Evolutionary conservation across 2,329 filamentous ascomycete genomes (phyloP), one percentile per base, ranked within the genome.

Genomic region (Aureobasidium vineae): DNA sequence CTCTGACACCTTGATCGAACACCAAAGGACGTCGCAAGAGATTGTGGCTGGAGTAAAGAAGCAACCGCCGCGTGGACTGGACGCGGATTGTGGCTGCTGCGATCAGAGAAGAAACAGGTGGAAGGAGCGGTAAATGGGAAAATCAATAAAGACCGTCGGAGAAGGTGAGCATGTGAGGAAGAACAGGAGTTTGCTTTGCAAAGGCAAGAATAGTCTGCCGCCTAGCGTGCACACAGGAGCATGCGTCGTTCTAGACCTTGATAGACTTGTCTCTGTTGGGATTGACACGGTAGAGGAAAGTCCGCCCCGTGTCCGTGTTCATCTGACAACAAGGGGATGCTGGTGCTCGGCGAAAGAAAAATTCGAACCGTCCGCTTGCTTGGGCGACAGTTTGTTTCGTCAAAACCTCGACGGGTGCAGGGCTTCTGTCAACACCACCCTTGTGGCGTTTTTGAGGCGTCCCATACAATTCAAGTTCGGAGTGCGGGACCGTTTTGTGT

Each of bases 401-500:
- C 19, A 49, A 60, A 47, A 26, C 41, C 26, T 49, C 31, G 56
- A 60, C 56, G 19, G n/a, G 11, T 40, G 19, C 7, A 49, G 16
- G 59, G n/a, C 45, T 63, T 52, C 33, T 40, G 31, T 52, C 45
- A 31, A 33, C n/a, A 23, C 33, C 28, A 40, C 31, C 33, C 31
- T 49, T 61, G 59, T 63, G 59, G 59, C 57, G 57, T 61, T 49
- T 36, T 38, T 63, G 36, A 52, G 59, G 59, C 59, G 59, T 63
- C 45, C 57, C 43, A 63, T 43, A 63, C n/a, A 52, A 31, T 28
- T n/a, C 21, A 7, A 40, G 16, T 40, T 31, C 59, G 59, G 59
- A 63, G 45, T 21, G 21, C 59, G 59, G 59, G 57, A 49, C 59
- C 59, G 59, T 63, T 63, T 63, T 63, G 41, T 63, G 59, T 56